Base-by-base conservation (phyloP, 129 eudicot species). In the Pittosporum tobira region DNA sequence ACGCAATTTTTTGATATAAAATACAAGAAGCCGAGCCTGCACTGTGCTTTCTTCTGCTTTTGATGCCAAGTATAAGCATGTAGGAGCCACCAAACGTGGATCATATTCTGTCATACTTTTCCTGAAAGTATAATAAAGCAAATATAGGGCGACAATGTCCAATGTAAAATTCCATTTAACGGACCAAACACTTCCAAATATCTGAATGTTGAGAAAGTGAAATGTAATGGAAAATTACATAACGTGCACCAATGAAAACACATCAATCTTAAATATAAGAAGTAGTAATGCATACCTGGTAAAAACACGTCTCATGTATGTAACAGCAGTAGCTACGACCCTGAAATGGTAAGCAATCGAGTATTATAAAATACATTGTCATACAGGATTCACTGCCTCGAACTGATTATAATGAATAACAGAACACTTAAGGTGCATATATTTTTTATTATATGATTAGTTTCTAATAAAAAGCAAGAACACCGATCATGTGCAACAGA, bases 31-130 rank as follows among this genome's bases (percentile, higher is more conserved):
- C 71, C 90, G 76, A 61, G 99, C 96, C 77, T 86, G 99, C 64
- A 87, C 94, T 6, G 94, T 86, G 85, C 99, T 86, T 76, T 91
- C 99, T 75, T 91, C 99, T 23, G 94, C 99, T 78, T 91, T 91
- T 52, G 99, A 81, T 69, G 99, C 96, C 73, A 91, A 81, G 72
- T 91, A 91, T 69, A 91, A 75, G 83, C 99, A 91, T 47, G 96
- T 64, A 24, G 99, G 94, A 67, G 96, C 99, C 70, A 91, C 90
- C 34, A 91, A 77, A 71, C 99, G 94, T 50, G 99, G 99, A 83
- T 91, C 96, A 48, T 76, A 91, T 55, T 91, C 96, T 0, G 90
- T 76, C 96, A 91, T 79, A 74, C 90, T 81, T 67, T 72, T 86
- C 69, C 99, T 91, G 73, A 68, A 78, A 69, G 20, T 8, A 52